Evolutionary conservation across 441 rosid genomes (phyloP).

Genomic region (Eruca vesicaria): DNA sequence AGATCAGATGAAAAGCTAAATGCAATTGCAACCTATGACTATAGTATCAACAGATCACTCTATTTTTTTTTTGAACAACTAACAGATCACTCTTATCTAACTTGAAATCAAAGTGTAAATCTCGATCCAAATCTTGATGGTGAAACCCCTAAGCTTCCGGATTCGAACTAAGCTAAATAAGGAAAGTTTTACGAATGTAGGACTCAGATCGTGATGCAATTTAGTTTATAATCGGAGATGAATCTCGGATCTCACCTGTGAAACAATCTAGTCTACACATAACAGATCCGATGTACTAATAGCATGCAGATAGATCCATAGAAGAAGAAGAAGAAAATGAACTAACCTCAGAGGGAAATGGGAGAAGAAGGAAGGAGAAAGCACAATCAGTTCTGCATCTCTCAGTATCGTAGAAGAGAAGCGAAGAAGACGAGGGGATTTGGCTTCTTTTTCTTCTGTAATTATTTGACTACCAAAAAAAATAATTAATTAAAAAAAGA

Average conservation of each 20-base stretch:
- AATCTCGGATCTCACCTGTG: conserved; percentile 30
- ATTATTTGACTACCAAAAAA: conserved; percentile 25
- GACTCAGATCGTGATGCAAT: conserved; percentile 7
- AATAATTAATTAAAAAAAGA: neutral
- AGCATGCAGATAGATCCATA: conserved; percentile 26
- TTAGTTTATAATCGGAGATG: neutral
- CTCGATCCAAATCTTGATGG: conserved; percentile 1
- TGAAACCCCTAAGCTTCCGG: conserved; percentile 4
- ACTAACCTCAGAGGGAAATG: conserved; percentile 18
- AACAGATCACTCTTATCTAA: neutral
- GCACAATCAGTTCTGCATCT: conserved; percentile 35
- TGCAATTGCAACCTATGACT: conserved; percentile 4
- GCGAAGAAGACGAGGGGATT: conserved; percentile 36
- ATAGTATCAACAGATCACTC: neutral
- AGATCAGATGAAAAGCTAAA: conserved; percentile 36
- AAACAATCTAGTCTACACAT: conserved; percentile 1
- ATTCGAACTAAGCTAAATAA: conserved; percentile 26
- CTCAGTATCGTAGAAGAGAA: conserved; percentile 59
- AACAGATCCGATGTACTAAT: conserved; percentile 22
- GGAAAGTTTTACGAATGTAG: conserved; percentile 14
- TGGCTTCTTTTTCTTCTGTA: conserved; percentile 3
- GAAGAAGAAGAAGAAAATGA: conserved; percentile 7
- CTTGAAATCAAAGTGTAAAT: conserved; percentile 3
- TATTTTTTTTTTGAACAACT: too few relatives aligned
- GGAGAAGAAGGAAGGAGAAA: conserved; percentile 1